Evolutionary conservation across 2,329 filamentous ascomycete genomes (phyloP).

Genomic region (Xylaria hypoxylon): DNA sequence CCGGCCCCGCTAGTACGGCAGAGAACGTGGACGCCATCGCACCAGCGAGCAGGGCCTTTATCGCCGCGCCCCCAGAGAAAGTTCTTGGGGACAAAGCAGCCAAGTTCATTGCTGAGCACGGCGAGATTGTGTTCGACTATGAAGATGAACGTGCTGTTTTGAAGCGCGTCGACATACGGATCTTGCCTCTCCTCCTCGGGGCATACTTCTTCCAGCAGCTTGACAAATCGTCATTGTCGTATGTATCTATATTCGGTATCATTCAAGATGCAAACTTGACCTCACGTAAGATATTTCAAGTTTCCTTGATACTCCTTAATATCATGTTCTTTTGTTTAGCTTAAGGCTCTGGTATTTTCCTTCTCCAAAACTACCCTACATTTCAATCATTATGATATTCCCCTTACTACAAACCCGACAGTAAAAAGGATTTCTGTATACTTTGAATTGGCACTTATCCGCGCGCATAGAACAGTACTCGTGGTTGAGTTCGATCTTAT

Average conservation of each 20-base stretch:
- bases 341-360: not conserved
- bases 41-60: conserved; percentile 18
- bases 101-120: conserved; percentile 57
- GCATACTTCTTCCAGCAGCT: conserved; percentile 71
- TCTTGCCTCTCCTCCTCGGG: conserved; percentile 63
- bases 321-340: not conserved
- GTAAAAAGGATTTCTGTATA: not conserved
- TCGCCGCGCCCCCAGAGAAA: conserved; percentile 25
- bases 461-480: conserved; percentile 58
- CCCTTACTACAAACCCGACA: not conserved
- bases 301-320: not conserved
- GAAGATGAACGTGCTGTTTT: conserved; percentile 62
- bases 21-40: conserved; percentile 42
- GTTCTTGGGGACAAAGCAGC: conserved; percentile 57
- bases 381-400: not conserved
- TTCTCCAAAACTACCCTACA: not conserved
- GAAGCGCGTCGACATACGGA: conserved; percentile 61
- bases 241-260: conserved; percentile 63
- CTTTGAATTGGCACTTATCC: not conserved
- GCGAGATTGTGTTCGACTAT: conserved; percentile 57
- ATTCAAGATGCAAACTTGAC: conserved; percentile 44
- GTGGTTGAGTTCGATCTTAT: conserved; percentile 72
- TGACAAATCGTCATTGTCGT: conserved; percentile 61
- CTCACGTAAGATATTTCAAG: conserved; percentile 32
- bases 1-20: conserved; percentile 22